These are phyloP conservation scores for Crepidotus variabilis DNA, from an alignment of 768 basidiomycete genomes.

Conservation along the genomic window DNA sequence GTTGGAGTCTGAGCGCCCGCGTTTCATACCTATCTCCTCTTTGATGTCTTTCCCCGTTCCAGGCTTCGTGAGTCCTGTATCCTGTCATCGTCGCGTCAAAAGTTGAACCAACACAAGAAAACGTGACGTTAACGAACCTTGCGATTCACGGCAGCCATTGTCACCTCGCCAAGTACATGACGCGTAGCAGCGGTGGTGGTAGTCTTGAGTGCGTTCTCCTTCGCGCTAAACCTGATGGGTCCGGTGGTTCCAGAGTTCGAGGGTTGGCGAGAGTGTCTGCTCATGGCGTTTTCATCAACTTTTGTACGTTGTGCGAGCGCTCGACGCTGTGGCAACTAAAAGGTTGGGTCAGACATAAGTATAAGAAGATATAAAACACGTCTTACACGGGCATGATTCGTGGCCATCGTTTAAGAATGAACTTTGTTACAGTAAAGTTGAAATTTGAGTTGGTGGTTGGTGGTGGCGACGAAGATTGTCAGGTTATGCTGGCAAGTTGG, in stretches of 20 bases:
- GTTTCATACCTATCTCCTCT: slow-evolving; percentile 60
- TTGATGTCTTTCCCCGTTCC: slow-evolving; percentile 55
- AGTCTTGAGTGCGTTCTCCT: slow-evolving; percentile 51
- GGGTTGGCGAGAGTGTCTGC: slow-evolving; percentile 60
- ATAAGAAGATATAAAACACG: slow-evolving; percentile 10
- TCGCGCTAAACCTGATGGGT: slow-evolving; percentile 47
- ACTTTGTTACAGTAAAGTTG: slow-evolving; percentile 13
- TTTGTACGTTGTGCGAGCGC: slow-evolving; percentile 63
- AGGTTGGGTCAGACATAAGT: slow-evolving; percentile 12
- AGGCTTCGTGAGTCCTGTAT: slow-evolving; percentile 39
- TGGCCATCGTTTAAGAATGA: slow-evolving; percentile 45
- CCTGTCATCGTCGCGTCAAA: slow-evolving; percentile 27
- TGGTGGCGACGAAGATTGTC: slow-evolving; percentile 26
- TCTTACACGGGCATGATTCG: slow-evolving; percentile 58
- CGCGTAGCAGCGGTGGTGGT: slow-evolving; percentile 42
- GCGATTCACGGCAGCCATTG: slow-evolving; percentile 71
- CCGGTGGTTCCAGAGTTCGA: slow-evolving; percentile 44
- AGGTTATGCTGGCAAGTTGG: slow-evolving; percentile 22
- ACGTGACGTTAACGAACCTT: slow-evolving; percentile 46
- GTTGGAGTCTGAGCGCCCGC: slow-evolving; percentile 63
- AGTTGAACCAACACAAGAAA: background rate
- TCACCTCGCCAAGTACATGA: slow-evolving; percentile 78
- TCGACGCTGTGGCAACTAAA: slow-evolving; percentile 67
- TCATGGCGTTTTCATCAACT: slow-evolving; percentile 75
- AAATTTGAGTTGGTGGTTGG: slow-evolving; percentile 12